A percentile compares a stretch with the other conserved stretches of the same genome.
Evolutionary conservation across 176 grass and related monocot genomes (phyloP).

Genomic region (Aegilops bicornis): DNA sequence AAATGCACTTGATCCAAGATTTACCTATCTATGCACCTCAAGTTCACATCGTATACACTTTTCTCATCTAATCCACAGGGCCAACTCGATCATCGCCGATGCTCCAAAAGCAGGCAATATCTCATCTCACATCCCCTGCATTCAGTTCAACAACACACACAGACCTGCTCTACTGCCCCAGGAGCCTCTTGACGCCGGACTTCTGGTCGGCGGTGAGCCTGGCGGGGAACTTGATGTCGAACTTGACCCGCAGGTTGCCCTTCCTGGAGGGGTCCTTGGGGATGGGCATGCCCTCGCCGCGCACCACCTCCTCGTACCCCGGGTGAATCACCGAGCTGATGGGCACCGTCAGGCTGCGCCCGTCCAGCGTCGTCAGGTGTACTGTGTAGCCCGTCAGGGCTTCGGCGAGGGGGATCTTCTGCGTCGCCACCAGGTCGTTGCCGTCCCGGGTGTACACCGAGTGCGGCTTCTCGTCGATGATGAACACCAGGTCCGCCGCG

Average conservation of each 20-base stretch:
- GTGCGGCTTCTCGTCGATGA: constrained; percentile 96
- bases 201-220: constrained; percentile 88
- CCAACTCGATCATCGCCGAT: not conserved
- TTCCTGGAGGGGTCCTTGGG: constrained; percentile 81
- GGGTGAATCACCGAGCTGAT: constrained; percentile 64
- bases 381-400: constrained; percentile 68
- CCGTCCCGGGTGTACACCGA: constrained; percentile 84
- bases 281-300: constrained; percentile 79
- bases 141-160: not conserved
- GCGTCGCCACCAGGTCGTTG: constrained; percentile 75
- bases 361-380: constrained; percentile 70
- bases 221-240: constrained; percentile 79
- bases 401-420: constrained; percentile 66
- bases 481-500: constrained; percentile 73
- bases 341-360: constrained; percentile 63
- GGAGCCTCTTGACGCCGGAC: constrained; percentile 72
- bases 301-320: constrained; percentile 77
- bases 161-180: constrained; percentile 49
- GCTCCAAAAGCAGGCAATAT: not conserved
- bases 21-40: not conserved
- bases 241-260: constrained; percentile 91
- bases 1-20: not conserved
- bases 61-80: not conserved
- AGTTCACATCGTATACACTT: not conserved
- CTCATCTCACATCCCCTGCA: not conserved